These are phyloP conservation scores for Phytophthora sansomeana DNA, from an alignment of 352 stramenopile species.

Conservation along the genomic window DNA sequence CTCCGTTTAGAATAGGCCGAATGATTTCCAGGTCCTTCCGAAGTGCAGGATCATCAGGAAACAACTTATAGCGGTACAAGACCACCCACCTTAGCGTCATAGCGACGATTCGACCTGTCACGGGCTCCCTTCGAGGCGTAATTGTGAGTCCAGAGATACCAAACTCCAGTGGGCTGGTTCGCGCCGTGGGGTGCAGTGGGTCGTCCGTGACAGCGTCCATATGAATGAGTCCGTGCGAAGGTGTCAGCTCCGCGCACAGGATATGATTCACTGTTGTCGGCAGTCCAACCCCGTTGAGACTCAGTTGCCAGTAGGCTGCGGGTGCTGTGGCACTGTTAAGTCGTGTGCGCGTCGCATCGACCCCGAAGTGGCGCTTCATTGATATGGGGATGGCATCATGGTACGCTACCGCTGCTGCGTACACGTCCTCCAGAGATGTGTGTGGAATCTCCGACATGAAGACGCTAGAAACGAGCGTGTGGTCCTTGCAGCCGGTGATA, in stretches of 20 bases:
- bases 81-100: conserved; percentile 41
- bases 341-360: conserved; percentile 22
- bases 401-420: conserved; percentile 29
- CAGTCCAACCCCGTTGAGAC: conserved; percentile 20
- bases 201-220: conserved; percentile 41
- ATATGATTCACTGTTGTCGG: conserved; percentile 32
- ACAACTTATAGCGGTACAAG: conserved; percentile 43
- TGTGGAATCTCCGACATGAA: conserved; percentile 63
- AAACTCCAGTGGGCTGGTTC: conserved; percentile 21
- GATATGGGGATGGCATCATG: conserved; percentile 25
- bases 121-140: conserved; percentile 27
- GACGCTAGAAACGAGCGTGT: conserved; percentile 55
- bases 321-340: conserved; percentile 21
- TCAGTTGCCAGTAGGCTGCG: conserved; percentile 29
- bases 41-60: conserved; percentile 34
- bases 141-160: conserved; percentile 37
- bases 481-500: conserved; percentile 32
- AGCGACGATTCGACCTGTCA: conserved; percentile 20
- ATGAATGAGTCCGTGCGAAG: conserved; percentile 33
- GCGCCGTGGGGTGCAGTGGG: conserved; percentile 21
- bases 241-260: conserved; percentile 33
- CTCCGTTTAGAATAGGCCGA: conserved; percentile 39
- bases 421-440: conserved; percentile 38
- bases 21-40: conserved; percentile 28
- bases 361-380: conserved; percentile 44